Evolutionary conservation across 2,329 filamentous ascomycete genomes (phyloP).

Genomic region (Colletotrichum tropicale): DNA sequence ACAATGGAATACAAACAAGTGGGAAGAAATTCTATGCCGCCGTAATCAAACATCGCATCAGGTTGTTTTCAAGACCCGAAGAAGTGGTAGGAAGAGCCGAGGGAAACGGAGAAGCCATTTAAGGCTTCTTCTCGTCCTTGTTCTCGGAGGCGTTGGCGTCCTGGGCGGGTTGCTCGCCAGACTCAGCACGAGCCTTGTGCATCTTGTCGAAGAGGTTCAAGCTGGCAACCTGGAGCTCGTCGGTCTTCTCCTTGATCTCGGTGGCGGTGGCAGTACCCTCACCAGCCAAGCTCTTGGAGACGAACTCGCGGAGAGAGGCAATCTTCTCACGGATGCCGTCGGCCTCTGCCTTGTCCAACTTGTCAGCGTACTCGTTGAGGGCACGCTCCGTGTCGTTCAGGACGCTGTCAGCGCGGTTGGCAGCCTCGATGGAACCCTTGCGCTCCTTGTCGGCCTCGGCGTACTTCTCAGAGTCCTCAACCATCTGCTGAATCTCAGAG

Average conservation of each 20-base stretch:
- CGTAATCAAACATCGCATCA: conserved; percentile 33
- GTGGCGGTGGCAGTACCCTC: conserved; percentile 85
- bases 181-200: conserved; percentile 90
- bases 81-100: background rate
- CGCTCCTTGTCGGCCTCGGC: conserved; percentile 95
- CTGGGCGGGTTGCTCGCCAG: conserved; percentile 55
- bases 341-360: conserved; percentile 94
- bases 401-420: conserved; percentile 96
- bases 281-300: conserved; percentile 92
- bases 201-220: conserved; percentile 99
- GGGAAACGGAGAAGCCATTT: conserved; percentile 40
- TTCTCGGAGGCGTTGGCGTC: conserved; percentile 66
- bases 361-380: conserved; percentile 94
- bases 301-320: conserved; percentile 80
- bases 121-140: conserved; percentile 76
- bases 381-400: conserved; percentile 98
- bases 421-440: conserved; percentile 92
- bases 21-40: conserved; percentile 37
- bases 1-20: conserved; percentile 51
- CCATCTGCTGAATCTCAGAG: conserved; percentile 94
- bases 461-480: conserved; percentile 96
- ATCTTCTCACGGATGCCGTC: conserved; percentile 96
- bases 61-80: background rate
- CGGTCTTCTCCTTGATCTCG: conserved; percentile 98
- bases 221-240: conserved; percentile 94